Percentiles rank a stretch among this genome's conserved stretches.
phyloP scores from a whole-genome alignment of 306 rosid genomes.

The Lagenaria siceraria region DNA sequence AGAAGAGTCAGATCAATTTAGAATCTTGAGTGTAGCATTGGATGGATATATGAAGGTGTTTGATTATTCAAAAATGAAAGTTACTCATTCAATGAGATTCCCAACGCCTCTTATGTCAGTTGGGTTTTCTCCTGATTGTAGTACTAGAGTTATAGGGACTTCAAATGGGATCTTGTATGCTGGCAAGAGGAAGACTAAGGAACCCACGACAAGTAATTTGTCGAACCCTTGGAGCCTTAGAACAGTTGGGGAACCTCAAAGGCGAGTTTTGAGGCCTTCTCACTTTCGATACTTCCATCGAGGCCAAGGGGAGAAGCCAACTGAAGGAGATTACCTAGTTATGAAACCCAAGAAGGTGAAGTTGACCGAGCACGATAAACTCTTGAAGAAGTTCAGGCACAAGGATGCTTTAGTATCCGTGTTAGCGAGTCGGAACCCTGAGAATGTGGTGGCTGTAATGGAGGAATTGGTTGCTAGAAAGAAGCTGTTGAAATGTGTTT shows the following conservation, averaged over 20 bases:
- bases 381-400: constrained; percentile 78
- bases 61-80: constrained; percentile 56
- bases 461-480: constrained; percentile 79
- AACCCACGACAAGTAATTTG: constrained; percentile 13
- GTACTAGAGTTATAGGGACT: constrained; percentile 55
- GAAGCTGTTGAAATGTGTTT: constrained; percentile 51
- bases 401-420: constrained; percentile 65
- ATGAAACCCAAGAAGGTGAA: constrained; percentile 42
- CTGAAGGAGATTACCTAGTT: constrained; percentile 52
- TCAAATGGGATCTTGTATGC: constrained; percentile 72
- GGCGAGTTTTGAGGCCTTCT: constrained; percentile 38
- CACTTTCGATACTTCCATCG: constrained; percentile 58
- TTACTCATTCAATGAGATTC: constrained; percentile 79
- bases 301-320: constrained; percentile 76
- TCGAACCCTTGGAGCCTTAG: constrained; percentile 26
- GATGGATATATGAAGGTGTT: constrained; percentile 95
- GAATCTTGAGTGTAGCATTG: constrained; percentile 76
- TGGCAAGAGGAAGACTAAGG: constrained; percentile 54
- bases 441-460: constrained; percentile 67
- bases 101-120: constrained; percentile 79
- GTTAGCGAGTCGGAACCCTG: constrained; percentile 49
- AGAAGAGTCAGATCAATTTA: constrained; percentile 40
- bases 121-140: constrained; percentile 51
- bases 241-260: constrained; percentile 20
- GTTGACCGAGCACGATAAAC: constrained; percentile 55